Evolutionary conservation across 495 filamentous ascomycete species (phyloP), one percentile per base, ranked within the genome.

Genomic region (Aspergillus bertholletiae): DNA sequence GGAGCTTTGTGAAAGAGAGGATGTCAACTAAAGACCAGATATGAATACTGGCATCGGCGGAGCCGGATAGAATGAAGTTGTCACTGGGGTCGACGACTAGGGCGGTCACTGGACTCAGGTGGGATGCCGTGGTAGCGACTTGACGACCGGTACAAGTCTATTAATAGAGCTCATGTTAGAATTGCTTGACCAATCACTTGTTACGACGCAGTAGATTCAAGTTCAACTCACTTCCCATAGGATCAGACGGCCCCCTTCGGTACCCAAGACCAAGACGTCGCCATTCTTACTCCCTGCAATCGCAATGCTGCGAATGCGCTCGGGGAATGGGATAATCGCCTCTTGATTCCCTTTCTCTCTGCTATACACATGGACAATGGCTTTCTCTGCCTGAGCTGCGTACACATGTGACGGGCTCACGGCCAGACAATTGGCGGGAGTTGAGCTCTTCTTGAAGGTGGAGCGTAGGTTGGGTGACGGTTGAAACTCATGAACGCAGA

Each of bases 371-470:
- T 97, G 90, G 6, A 98, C 78, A 26, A 95, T 86, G 1, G 91
- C 90, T 69, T 97, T 97, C 34, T 90, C 92, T 13, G 83, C 80
- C 65, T 98, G 94, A 7, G 88, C 93, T 2, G 93, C 85, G 62
- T 95, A 98, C 30, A 97, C 79, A 66, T 98, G 94, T 20, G 86
- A 85, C 35, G 84, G 77, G 65, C 82, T 96, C 54, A 90, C 80
- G 27, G 89, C 94, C 23, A 98, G 73, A 56, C 89, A 86, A 69
- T 92, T 89, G 43, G 80, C 73, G 21, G 84, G 75, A 7, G 88
- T 86, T 28, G 89, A 90, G 74, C 88, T 96, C 75, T 96, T 96
- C 80, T 96, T 97, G 81, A 96, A 95, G 57, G 83, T 83, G 54
- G 81, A 78, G 63, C 85, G 86, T 57, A 88, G 79, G 7, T 82